Base-by-base conservation (phyloP, 73 alveolate species). In the Paramecium biaurelia region DNA sequence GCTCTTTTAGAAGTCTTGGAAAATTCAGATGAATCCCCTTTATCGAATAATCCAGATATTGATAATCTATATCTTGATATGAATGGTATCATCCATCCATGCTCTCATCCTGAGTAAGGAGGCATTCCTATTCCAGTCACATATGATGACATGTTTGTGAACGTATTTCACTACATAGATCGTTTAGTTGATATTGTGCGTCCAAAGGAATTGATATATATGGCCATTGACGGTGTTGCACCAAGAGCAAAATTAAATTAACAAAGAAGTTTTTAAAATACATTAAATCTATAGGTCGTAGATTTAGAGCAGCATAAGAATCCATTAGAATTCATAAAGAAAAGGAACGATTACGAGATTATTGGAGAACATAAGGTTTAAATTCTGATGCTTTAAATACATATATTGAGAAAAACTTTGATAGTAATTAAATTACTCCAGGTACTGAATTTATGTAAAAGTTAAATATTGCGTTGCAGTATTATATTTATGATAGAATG, bases 241-340 rank as follows among this genome's bases (percentile, higher is more conserved):
- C 99, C 99, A 10, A 92, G 99, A 92, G 99, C 99, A 8, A 99
- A 99, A 95, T 97, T 99, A 99, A 99, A 99, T 92, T 98, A 99
- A 93, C 98, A 99, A 93, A 92, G 99, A 89, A 93, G 99, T 28
- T 86, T 99, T 70, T 93, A 97, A 86, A 94, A 93, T 63, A 89
- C 30, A n/a, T 4, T 18, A n/a, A 53, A 15, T 53, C 96, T 32
- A 20, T 92, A 95, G 14, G 99, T 97, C 63, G 82, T 95, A 32
- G 68, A 53, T 53, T 53, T 53, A 53, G 68, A 72, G 86, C 86
- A 18, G 86, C 86, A 12, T 35, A 72, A 11, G 86, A 72, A 72
- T 10, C 59, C 18, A 23, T 32, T n/a, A 30, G 86, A 34, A 72
- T 72, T 72, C 34, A 72, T 20, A 72, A 72, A 6, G 86, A 72